Conservation (phyloP, 2,329 filamentous ascomycete genomes). For the Thelonectria rubi region DNA sequence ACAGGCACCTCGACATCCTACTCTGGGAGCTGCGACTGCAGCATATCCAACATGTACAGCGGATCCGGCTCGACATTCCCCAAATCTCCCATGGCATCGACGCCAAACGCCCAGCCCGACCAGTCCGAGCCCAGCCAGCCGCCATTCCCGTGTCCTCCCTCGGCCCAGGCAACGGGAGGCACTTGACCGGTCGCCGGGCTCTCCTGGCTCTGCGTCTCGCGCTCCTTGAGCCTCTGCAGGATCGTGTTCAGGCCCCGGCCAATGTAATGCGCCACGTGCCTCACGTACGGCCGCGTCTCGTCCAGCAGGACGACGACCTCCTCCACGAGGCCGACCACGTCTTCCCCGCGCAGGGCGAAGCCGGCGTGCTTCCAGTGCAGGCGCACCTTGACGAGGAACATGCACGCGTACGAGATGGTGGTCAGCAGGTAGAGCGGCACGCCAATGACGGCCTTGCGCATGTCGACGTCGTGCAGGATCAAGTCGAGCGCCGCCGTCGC, state of each 20-base stretch:
- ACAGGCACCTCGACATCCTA: background rate
- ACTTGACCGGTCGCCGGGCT: background rate
- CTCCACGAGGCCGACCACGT: constrained; percentile 42
- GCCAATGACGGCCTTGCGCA: constrained; percentile 44
- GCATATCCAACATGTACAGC: constrained; percentile 16
- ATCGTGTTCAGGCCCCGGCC: constrained; percentile 43
- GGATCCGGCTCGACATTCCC: constrained; percentile 11
- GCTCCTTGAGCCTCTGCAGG: constrained; percentile 43
- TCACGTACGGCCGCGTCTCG: constrained; percentile 38
- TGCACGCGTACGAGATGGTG: constrained; percentile 45
- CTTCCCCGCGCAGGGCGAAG: constrained; percentile 44
- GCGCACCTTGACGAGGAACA: constrained; percentile 48
- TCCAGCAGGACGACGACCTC: constrained; percentile 38
- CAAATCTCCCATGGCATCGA: constrained; percentile 5
- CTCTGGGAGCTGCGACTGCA: constrained; percentile 14
- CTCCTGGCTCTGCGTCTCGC: constrained; percentile 17
- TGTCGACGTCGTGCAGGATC: constrained; percentile 44
- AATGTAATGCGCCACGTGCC: constrained; percentile 45
- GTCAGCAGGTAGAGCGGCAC: constrained; percentile 47
- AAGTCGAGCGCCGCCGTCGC: constrained; percentile 44
- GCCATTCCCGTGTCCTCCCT: background rate
- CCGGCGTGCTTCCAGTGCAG: constrained; percentile 43
- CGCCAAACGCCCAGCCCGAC: constrained; percentile 1
- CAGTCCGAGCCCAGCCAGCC: constrained; percentile 17
- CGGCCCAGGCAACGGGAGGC: constrained; percentile 2